A percentile compares a stretch with the other conserved stretches of the same genome.
phyloP scores from a whole-genome alignment of 2,329 filamentous ascomycete species.

The Hymenotorrendiella dingleyae region DNA sequence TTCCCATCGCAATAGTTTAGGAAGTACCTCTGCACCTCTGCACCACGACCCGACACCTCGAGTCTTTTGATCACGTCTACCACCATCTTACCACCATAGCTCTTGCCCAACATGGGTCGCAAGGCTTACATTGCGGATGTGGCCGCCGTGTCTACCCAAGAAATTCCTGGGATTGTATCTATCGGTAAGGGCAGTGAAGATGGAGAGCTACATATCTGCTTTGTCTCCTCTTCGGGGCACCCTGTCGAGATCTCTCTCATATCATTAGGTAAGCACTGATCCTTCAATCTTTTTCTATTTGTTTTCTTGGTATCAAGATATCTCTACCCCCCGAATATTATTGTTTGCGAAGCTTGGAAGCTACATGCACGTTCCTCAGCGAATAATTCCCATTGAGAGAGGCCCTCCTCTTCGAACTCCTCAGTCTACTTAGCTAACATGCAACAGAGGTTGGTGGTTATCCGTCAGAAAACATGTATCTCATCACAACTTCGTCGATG shows the following conservation, averaged over 20 bases:
- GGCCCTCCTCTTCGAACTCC: no score
- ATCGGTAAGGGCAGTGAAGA: constrained; percentile 62
- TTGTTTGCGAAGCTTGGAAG: no score
- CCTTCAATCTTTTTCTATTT: neutral
- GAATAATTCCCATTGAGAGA: no score
- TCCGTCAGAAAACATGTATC: constrained; percentile 37
- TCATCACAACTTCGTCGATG: constrained; percentile 47
- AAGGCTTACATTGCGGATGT: constrained; percentile 59
- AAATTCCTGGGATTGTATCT: constrained; percentile 43
- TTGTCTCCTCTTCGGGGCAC: constrained; percentile 28
- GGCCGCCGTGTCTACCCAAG: constrained; percentile 32
- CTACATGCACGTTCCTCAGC: no score
- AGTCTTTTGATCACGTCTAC: no score
- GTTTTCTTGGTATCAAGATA: neutral
- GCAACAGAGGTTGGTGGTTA: constrained; percentile 51
- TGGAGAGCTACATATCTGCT: constrained; percentile 63
- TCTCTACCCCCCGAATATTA: neutral
- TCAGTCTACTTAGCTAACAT: constrained; percentile 8
- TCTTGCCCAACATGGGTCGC: constrained; percentile 55
- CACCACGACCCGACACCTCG: no score
- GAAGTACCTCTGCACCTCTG: neutral
- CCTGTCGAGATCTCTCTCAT: constrained; percentile 25
- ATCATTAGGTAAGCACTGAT: constrained; percentile 15
- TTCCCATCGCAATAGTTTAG: neutral
- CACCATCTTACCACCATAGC: no score